phyloP scores from a whole-genome alignment of 805 yeast species.

The Pachysolen tannophilus region DNA sequence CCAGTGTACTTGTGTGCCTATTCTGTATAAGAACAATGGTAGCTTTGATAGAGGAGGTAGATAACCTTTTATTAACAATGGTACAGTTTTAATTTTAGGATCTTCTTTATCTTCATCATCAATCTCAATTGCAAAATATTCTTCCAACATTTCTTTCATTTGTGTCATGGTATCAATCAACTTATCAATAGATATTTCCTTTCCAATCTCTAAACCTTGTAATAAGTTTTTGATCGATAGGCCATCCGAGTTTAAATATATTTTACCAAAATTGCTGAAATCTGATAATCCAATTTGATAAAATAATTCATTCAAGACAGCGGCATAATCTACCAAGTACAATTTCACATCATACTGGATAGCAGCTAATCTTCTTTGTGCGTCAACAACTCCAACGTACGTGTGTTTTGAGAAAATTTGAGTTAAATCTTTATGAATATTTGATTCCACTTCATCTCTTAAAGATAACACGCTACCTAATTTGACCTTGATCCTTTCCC shows the following conservation, averaged over 20 bases:
- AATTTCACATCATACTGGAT: conserved; percentile 77
- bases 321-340: conserved; percentile 73
- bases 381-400: conserved; percentile 80
- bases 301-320: conserved; percentile 58
- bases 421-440: conserved; percentile 48
- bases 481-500: conserved; percentile 32
- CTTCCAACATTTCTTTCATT: conserved; percentile 73
- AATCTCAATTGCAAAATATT: conserved; percentile 61
- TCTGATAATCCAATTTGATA: conserved; percentile 76
- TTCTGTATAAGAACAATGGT: conserved; percentile 54
- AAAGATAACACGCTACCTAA: conserved; percentile 55
- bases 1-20: conserved; percentile 58
- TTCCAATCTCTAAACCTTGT: conserved; percentile 18
- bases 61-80: conserved; percentile 60
- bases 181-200: conserved; percentile 13
- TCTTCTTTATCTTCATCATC: conserved; percentile 22
- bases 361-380: conserved; percentile 60
- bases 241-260: conserved; percentile 26
- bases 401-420: conserved; percentile 60
- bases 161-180: conserved; percentile 22
- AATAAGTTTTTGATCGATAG: conserved; percentile 30
- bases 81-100: conserved; percentile 43
- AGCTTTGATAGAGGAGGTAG: conserved; percentile 56
- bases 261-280: conserved; percentile 73
- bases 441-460: conserved; percentile 37